Base-by-base conservation (phyloP, 2,329 filamentous ascomycete genomes). In the Pseudogymnoascus sp. region DNA sequence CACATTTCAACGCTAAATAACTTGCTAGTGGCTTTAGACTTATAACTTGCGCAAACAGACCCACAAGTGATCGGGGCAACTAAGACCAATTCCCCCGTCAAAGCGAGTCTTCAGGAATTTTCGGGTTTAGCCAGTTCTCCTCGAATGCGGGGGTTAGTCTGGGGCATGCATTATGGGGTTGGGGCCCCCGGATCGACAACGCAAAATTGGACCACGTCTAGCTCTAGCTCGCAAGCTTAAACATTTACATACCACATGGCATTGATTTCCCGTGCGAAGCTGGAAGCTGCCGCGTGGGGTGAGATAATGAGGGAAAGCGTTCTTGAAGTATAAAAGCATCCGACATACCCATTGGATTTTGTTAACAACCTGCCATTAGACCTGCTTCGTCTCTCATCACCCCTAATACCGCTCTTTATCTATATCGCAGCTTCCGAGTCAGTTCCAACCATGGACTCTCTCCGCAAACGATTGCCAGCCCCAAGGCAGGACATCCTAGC, bases 401-500 rank as follows among this genome's bases (percentile, higher is more conserved):
- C 40, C 40, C 9, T 43, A 43, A 43, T 23, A 43, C 3, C 23
- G 18, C 40, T 23, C 11, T 43, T 3, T 14, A 43, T 11, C 7
- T 18, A 23, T 43, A 38, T 35, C 28, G 55, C 31, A 45, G 40
- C 18, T 43, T 43, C 11, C 11, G 40, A 43, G 40, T 12, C 18
- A 43, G 23, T 52, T 43, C 33, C 21, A 21, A 67, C n/a, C 14
- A 70, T 71, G 69, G 64, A 68, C 35, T 64, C 61, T 23, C 62
- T 71, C 35, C 69, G 70, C 16, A 63, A 67, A 40, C 65, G 69
- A 12, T 65, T 71, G 7, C 70, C 70, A 16, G 70, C 70, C 1
- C 70, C 69, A 12, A 64, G 69, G 55, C 68, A 69, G 41, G 68
- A 69, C 38, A 69, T 67, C 25, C 49, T 64, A 16, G 65, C 66